Percentiles rank a stretch among this genome's conserved stretches.
Evolutionary conservation across 2,329 filamentous ascomycete species (phyloP).

Genomic region (Ophiosphaerella korrae): DNA sequence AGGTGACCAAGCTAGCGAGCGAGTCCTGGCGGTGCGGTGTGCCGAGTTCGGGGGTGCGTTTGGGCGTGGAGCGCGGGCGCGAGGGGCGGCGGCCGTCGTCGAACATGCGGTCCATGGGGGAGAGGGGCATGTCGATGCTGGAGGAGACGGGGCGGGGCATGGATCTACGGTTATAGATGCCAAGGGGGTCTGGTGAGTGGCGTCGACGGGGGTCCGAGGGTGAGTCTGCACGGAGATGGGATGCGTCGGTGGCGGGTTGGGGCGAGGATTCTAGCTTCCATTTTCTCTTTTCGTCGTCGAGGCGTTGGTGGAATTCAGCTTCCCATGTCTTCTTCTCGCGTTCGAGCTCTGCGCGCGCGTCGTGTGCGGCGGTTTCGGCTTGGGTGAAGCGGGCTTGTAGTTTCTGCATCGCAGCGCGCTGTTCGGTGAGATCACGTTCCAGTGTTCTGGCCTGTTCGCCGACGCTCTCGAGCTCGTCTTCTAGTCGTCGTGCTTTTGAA

Average conservation of each 20-base stretch:
- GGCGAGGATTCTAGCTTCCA: conserved; percentile 58
- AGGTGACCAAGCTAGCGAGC: conserved; percentile 33
- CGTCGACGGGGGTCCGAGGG: conserved; percentile 47
- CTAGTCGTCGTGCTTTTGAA: conserved; percentile 67
- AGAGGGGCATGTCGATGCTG: conserved; percentile 36
- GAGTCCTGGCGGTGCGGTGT: conserved; percentile 44
- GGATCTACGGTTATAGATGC: conserved; percentile 37
- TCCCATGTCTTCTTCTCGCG: conserved; percentile 66
- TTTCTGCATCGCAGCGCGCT: conserved; percentile 63
- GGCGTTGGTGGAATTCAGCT: conserved; percentile 59
- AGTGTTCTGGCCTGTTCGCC: conserved; percentile 67
- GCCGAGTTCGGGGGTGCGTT: conserved; percentile 45
- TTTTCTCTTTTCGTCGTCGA: conserved; percentile 69
- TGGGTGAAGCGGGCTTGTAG: conserved; percentile 70
- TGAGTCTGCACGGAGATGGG: conserved; percentile 46
- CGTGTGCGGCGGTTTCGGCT: conserved; percentile 65
- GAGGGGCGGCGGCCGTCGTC: conserved; percentile 43
- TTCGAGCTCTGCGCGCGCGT: conserved; percentile 61
- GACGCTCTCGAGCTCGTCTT: conserved; percentile 80
- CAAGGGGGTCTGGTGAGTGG: conserved; percentile 46
- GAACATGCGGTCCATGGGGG: conserved; percentile 45
- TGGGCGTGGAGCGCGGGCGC: conserved; percentile 34
- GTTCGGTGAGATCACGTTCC: conserved; percentile 66
- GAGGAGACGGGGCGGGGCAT: conserved; percentile 38
- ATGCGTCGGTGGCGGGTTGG: conserved; percentile 29